A percentile compares a stretch with the other conserved stretches of the same genome.
These are phyloP conservation scores for Botrytis squamosa DNA, from an alignment of 2,329 filamentous ascomycete species.

Conservation along the genomic window DNA sequence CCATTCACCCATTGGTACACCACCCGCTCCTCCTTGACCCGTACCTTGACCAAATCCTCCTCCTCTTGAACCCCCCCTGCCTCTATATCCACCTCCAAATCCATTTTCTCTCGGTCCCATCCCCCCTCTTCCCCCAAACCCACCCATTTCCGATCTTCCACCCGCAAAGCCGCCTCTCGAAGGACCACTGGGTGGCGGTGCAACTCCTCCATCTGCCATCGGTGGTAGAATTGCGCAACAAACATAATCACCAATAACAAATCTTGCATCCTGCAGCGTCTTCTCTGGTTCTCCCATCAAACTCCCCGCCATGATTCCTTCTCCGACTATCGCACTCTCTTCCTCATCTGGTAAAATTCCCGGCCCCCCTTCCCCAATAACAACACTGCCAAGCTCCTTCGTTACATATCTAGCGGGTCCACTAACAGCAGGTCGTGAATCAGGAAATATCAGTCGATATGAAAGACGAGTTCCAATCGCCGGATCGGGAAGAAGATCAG, in stretches of 20 bases:
- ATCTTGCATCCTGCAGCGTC: constrained; percentile 73
- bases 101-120: constrained; percentile 41
- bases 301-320: constrained; percentile 37
- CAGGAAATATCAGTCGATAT: constrained; percentile 83
- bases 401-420: constrained; percentile 63
- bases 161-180: constrained; percentile 41
- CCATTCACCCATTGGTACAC: constrained; percentile 58
- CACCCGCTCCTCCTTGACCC: constrained; percentile 39
- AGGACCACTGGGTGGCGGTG: constrained; percentile 54
- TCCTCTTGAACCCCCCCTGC: constrained; percentile 41
- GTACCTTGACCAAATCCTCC: constrained; percentile 44
- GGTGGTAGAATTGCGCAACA: constrained; percentile 79
- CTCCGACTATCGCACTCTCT: constrained; percentile 39
- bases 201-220: constrained; percentile 69
- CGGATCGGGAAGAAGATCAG: constrained; percentile 67
- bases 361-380: constrained; percentile 63
- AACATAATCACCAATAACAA: constrained; percentile 87
- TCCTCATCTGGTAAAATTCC: constrained; percentile 43
- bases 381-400: constrained; percentile 79
- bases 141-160: constrained; percentile 39
- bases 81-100: constrained; percentile 38
- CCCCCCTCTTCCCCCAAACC: constrained; percentile 42
- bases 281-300: constrained; percentile 64
- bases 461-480: constrained; percentile 80
- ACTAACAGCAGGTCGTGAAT: constrained; percentile 44